These are phyloP conservation scores for Diaporthe sp. DNA, from an alignment of 2,329 filamentous ascomycete species.

Conservation along the genomic window DNA sequence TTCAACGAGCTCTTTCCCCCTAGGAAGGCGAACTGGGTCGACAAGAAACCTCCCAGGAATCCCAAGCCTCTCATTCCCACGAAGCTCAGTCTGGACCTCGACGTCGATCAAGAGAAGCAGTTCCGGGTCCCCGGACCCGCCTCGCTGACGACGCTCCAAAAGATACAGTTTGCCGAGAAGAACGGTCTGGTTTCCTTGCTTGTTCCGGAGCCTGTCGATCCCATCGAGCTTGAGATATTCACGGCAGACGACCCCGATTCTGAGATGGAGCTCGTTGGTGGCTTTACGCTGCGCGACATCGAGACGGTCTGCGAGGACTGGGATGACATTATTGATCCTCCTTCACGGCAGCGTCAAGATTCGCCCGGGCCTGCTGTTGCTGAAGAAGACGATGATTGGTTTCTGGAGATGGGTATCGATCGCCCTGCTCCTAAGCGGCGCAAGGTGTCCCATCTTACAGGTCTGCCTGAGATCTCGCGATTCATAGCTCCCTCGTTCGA, in stretches of 20 bases:
- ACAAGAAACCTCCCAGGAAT: slow-evolving; percentile 81
- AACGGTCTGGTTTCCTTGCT: slow-evolving; percentile 57
- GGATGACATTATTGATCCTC: slow-evolving; percentile 71
- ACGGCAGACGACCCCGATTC: slow-evolving; percentile 57
- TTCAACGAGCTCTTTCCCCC: slow-evolving; percentile 87
- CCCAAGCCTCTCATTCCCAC: slow-evolving; percentile 86
- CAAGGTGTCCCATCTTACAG: slow-evolving; percentile 61
- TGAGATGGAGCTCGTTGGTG: slow-evolving; percentile 75
- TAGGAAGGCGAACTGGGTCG: slow-evolving; percentile 80
- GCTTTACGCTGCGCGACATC: slow-evolving; percentile 82
- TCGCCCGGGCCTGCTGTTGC: slow-evolving; percentile 44
- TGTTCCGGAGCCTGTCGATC: slow-evolving; percentile 51
- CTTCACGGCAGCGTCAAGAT: not conserved
- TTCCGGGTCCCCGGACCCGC: slow-evolving; percentile 80
- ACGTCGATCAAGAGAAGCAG: slow-evolving; percentile 84
- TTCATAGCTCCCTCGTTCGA: slow-evolving; percentile 80
- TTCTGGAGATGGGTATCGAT: slow-evolving; percentile 66
- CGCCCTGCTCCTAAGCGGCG: slow-evolving; percentile 70
- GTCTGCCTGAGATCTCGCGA: slow-evolving; percentile 66
- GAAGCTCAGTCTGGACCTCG: slow-evolving; percentile 89
- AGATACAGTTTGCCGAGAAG: slow-evolving; percentile 61
- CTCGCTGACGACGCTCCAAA: slow-evolving; percentile 63
- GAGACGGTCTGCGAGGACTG: slow-evolving; percentile 89
- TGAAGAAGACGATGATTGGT: slow-evolving; percentile 71
- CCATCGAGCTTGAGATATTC: slow-evolving; percentile 57